Evolutionary conservation across 2,329 filamentous ascomycete genomes (phyloP), one percentile per base, ranked within the genome.

Genomic region (Blastomyces parvus): DNA sequence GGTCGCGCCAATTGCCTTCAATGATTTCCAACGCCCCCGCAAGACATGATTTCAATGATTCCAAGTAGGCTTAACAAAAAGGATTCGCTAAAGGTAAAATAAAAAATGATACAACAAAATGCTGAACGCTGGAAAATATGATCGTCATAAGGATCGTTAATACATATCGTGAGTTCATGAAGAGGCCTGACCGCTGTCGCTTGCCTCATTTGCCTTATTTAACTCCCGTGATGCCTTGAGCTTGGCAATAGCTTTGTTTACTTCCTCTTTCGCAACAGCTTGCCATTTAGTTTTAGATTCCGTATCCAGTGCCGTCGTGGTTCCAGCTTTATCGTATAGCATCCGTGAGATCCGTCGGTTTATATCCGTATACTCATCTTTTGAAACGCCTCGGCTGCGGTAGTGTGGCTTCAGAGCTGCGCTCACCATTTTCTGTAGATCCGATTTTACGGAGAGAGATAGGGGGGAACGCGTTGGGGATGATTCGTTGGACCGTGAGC

Each of bases 341-440:
- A 88, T 89, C 64, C 91, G 88, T 52, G 91, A 97, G 42, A 97
- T 87, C 65, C 89, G 88, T 66, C 91, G 87, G 73, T 97, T 97
- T 76, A 97, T 96, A 63, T 86, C 86, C 2, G 90, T 93, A 74
- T 96, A 99, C 75, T 97, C 88, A 64, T 96, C 90, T 68, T 91
- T 90, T 22, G 87, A 91, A 66, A 97, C 83, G 66, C 88, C 84
- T 69, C 88, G 87, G 52, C 88, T 88, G 66, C 87, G 84, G 81
- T 93, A 97, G 67, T 91, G 84, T 40, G 92, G 91, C 69, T 90
- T 89, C 53, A 99, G 80, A 6, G 89, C 90, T 52, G 83, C 81
- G 67, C 90, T 89, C 69, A 97, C 94, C 77, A 97, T 91, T 69
- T 87, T 87, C 73, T 91, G 93, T 67, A 99, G 88, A 71, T 87